These are phyloP conservation scores for Coemansia javaensis DNA, from an alignment of 192 early-diverging fungal genomes.

Conservation along the genomic window DNA sequence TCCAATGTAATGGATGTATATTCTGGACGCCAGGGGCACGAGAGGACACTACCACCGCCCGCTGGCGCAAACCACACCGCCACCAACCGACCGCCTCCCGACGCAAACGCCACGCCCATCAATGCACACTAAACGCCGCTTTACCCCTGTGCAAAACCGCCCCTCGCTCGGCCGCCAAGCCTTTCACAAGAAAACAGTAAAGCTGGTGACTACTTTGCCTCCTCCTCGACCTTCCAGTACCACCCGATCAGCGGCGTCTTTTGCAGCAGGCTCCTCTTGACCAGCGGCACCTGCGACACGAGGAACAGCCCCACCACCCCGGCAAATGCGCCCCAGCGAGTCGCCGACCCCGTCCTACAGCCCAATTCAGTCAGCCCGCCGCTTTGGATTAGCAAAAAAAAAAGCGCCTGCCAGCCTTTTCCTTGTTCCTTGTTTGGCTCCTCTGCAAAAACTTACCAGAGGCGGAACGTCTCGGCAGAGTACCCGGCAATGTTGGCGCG, in stretches of 20 bases:
- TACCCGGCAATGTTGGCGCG: constrained; percentile 40
- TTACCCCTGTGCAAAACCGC: too few relatives aligned
- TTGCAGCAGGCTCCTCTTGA: constrained; percentile 38
- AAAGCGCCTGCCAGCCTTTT: background rate
- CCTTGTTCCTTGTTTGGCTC: background rate
- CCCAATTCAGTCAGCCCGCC: background rate
- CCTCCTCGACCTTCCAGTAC: constrained; percentile 53
- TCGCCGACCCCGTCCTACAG: constrained; percentile 36
- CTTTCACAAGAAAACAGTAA: background rate
- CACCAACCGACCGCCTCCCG: too few relatives aligned
- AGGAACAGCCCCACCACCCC: constrained; percentile 35
- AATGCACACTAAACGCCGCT: too few relatives aligned
- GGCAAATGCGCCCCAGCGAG: constrained; percentile 43
- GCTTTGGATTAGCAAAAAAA: too few relatives aligned
- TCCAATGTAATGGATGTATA: too few relatives aligned
- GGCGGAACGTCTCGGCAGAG: constrained; percentile 38
- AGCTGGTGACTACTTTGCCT: constrained; percentile 5
- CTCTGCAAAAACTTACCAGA: constrained; percentile 41
- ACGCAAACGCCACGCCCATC: too few relatives aligned
- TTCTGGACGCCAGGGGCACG: too few relatives aligned
- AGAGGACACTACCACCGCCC: too few relatives aligned
- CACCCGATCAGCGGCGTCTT: constrained; percentile 42
- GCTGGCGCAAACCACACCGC: too few relatives aligned
- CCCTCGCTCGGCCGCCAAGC: too few relatives aligned
- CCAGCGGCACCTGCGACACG: constrained; percentile 41